Evolutionary conservation across 768 basidiomycete genomes (phyloP), one percentile per base, ranked within the genome.

Genomic region (Podaxis pistillaris): DNA sequence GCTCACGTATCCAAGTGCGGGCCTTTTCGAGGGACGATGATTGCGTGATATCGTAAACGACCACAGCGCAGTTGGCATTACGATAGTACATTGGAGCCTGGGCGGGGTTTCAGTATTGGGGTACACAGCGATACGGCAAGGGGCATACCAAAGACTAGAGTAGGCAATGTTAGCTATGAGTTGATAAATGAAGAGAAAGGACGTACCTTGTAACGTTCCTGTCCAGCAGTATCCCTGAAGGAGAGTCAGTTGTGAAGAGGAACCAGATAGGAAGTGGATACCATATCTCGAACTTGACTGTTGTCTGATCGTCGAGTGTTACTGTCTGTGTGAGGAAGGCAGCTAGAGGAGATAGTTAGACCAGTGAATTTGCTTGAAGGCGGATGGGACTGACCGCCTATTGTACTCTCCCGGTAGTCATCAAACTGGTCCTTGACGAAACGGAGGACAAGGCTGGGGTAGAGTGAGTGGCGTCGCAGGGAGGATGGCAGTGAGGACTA

Each of bases 301-400:
- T 88, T 24, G 91, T 91, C 65, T 89, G 87, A 72, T 95, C 91
- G 52, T 95, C 90, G 44, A 97, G 83, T 12, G 87, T 89, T 36
- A 98, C 93, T 2, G 96, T 97, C 75, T 98, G 96, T n/a, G 97
- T 98, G 67, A 99, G 76, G 83, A 99, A 99, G 38, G 96, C 96
- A 64, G 96, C 96, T 94, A 69, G 26, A 46, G 68, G 68, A 69
- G 67, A 58, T 51, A 38, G 56, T 68, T 57, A 68, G 67, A 64
- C 41, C 67, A 44, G 44, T 8, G 19, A 49, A 26, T 33, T 38
- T n/a, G 7, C 36, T 36, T 41, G 49, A 62, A 52, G 15, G 24
- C 52, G 59, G 24, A n/a, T 66, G 69, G 33, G 62, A 58, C 75
- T 56, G 26, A 89, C 93, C 91, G 72, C 94, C 93, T 67, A 96